These are phyloP conservation scores for Globisporangium heterothallicum DNA, from an alignment of 352 stramenopile species.

Conservation along the genomic window DNA sequence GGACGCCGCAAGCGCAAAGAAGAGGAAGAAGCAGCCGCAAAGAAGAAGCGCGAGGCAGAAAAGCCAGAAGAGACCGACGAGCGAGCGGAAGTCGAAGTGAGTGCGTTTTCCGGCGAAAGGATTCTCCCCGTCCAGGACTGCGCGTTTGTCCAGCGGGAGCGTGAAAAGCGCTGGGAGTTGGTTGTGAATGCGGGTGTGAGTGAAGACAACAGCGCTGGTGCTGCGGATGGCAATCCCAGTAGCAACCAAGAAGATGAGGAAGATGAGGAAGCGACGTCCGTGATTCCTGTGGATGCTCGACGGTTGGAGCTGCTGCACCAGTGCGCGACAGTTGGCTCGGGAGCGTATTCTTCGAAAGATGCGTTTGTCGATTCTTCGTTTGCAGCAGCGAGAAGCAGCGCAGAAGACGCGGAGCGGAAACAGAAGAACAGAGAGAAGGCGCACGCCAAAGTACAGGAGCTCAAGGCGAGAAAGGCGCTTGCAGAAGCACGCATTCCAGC, in stretches of 20 bases:
- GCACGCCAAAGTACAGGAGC: slow-evolving; percentile 4
- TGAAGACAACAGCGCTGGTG: slow-evolving; percentile 16
- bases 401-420: neutral
- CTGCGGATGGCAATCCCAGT: neutral
- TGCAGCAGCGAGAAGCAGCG: slow-evolving; percentile 15
- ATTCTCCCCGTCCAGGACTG: slow-evolving; percentile 62
- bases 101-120: slow-evolving; percentile 64
- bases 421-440: slow-evolving; percentile 9
- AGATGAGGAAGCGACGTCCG: neutral
- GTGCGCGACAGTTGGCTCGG: slow-evolving; percentile 58
- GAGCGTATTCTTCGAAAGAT: slow-evolving; percentile 24
- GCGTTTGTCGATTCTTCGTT: slow-evolving; percentile 44
- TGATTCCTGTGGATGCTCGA: slow-evolving; percentile 44
- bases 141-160: slow-evolving; percentile 48
- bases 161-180: slow-evolving; percentile 57
- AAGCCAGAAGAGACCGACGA: slow-evolving; percentile 10
- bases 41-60: slow-evolving; percentile 11
- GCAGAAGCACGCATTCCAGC: neutral
- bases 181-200: slow-evolving; percentile 41
- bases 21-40: slow-evolving; percentile 26
- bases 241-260: slow-evolving; percentile 2
- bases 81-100: slow-evolving; percentile 39
- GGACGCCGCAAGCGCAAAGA: slow-evolving; percentile 48
- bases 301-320: slow-evolving; percentile 63
- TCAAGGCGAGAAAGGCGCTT: slow-evolving; percentile 5